A percentile compares a stretch with the other conserved stretches of the same genome.
phyloP scores from a whole-genome alignment of 345 rosid species.

The Stellera chamaejasme region DNA sequence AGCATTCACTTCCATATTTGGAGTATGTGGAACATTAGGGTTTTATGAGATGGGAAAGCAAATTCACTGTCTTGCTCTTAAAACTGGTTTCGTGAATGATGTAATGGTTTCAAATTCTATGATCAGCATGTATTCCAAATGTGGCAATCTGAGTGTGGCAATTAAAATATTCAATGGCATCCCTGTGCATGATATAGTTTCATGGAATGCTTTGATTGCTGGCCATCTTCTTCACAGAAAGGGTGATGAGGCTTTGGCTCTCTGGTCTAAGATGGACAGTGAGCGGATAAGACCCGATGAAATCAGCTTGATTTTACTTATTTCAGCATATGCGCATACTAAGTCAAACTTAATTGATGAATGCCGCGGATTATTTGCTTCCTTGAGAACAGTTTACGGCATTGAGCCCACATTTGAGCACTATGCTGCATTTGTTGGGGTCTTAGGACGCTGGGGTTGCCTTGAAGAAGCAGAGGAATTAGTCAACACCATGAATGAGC shows the following conservation, averaged over 20 bases:
- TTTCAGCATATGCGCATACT: slow-evolving; percentile 47
- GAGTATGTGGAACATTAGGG: slow-evolving; percentile 72
- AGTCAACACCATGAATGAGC: slow-evolving; percentile 41
- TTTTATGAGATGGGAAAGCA: slow-evolving; percentile 60
- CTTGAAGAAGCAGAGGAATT: slow-evolving; percentile 71
- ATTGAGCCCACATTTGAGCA: slow-evolving; percentile 63
- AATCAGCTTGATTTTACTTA: slow-evolving; percentile 39
- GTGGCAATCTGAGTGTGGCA: slow-evolving; percentile 38
- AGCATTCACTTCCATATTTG: slow-evolving; percentile 41
- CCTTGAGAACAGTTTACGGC: slow-evolving; percentile 37
- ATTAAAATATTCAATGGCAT: slow-evolving; percentile 39
- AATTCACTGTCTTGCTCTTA: slow-evolving; percentile 54
- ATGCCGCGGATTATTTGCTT: slow-evolving; percentile 45
- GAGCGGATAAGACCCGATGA: slow-evolving; percentile 39
- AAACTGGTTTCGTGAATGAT: slow-evolving; percentile 42
- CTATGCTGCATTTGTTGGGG: slow-evolving; percentile 50
- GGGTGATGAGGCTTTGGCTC: slow-evolving; percentile 52
- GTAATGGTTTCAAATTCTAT: slow-evolving; percentile 56
- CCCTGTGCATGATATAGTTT: slow-evolving; percentile 44
- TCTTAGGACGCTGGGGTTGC: slow-evolving; percentile 68
- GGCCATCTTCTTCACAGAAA: slow-evolving; percentile 60
- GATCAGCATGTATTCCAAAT: slow-evolving; percentile 71
- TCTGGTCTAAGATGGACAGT: slow-evolving; percentile 48
- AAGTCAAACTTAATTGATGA: slow-evolving; percentile 37
- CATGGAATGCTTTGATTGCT: slow-evolving; percentile 74